Evolutionary conservation across 176 grass and related monocot species (phyloP).

Genomic region (Aegilops speltoides): DNA sequence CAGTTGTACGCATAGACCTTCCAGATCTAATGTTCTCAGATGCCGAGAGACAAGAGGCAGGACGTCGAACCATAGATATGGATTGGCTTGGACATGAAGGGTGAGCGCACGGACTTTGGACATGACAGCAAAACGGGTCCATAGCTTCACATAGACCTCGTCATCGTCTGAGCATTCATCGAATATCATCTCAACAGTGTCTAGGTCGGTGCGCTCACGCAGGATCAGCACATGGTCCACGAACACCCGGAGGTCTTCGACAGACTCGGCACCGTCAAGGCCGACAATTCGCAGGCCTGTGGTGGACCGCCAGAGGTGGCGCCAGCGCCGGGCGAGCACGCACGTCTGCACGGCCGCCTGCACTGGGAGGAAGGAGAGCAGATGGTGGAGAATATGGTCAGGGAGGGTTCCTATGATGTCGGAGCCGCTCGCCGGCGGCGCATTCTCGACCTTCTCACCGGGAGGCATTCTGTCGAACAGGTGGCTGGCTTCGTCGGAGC

Average conservation of each 20-base stretch:
- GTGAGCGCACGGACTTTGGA: neutral
- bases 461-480: conserved; percentile 5
- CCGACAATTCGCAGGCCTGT: neutral
- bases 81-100: neutral
- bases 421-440: neutral
- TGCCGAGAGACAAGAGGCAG: neutral
- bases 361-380: neutral
- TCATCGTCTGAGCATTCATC: neutral
- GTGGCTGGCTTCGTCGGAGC: neutral
- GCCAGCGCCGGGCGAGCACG: neutral
- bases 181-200: neutral
- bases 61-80: neutral
- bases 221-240: neutral
- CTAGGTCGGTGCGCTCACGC: neutral
- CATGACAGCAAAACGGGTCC: neutral
- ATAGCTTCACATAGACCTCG: neutral
- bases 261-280: neutral
- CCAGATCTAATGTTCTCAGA: neutral
- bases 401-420: neutral
- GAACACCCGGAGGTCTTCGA: neutral
- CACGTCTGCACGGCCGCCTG: neutral
- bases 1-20: neutral
- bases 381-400: neutral
- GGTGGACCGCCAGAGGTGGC: neutral
- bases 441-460: neutral